phyloP scores from a whole-genome alignment of 345 rosid genomes.

The Syzygium oleosum region DNA sequence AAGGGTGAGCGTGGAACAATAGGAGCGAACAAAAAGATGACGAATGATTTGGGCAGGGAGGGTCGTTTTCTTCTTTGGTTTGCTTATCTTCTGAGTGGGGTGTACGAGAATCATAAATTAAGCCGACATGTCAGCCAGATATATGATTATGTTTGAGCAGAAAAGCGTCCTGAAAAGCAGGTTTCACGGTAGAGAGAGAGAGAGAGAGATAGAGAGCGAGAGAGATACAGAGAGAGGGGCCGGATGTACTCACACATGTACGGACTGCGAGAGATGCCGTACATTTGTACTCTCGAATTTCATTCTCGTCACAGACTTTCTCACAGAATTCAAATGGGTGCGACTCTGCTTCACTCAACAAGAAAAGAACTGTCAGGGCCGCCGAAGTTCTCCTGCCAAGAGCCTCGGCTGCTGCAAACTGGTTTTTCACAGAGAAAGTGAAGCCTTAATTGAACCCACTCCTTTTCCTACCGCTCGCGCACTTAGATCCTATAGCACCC shows the following conservation, averaged over 20 bases:
- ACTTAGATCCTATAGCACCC: too few species aligned
- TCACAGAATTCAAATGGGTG: background rate
- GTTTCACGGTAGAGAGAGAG: background rate
- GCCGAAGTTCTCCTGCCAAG: background rate
- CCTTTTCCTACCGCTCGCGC: too few species aligned
- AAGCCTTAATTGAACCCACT: background rate
- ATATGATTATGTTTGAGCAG: background rate
- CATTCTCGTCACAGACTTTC: background rate
- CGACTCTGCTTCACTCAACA: background rate
- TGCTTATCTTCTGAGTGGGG: conserved; percentile 5
- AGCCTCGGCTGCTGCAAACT: background rate
- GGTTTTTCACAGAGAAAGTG: background rate
- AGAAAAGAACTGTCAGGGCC: background rate
- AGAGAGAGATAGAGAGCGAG: background rate
- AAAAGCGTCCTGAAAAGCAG: background rate
- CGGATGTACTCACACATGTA: background rate
- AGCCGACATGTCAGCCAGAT: conserved; percentile 7
- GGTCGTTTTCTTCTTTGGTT: background rate
- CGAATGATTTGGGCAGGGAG: background rate
- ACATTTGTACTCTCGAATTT: background rate
- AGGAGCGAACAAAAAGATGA: background rate
- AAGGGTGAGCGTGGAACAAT: background rate
- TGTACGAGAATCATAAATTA: conserved; percentile 2
- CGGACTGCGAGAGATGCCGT: background rate
- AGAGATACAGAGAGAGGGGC: background rate